Evolutionary conservation across 2,329 filamentous ascomycete species (phyloP), one percentile per base, ranked within the genome.

Genomic region (Cercospora beticola): DNA sequence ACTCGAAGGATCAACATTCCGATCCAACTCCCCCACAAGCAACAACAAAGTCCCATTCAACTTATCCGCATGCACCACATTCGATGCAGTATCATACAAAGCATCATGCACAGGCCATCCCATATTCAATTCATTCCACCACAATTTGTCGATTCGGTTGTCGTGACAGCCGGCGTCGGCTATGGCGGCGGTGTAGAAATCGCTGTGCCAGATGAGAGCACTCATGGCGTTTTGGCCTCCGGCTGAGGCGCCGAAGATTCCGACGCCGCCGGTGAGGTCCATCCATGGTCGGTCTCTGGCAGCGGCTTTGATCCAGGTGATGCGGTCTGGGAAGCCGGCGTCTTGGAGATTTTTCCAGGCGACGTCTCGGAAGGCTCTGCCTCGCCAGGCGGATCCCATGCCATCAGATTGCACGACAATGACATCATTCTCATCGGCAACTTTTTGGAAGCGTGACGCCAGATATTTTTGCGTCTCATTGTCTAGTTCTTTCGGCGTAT

Each of bases 231-330:
- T 62, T 23, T 68, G 62, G 18, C 62, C 66, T 49, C 62, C 66
- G 1, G 66, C 62, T 1, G 62, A 65, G 4, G 21, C 56, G 3
- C 66, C 66, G 12, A 57, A 68, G 6, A 68, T 68, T 1, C 60
- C 66, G 1, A 68, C 62, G 7, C 63, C 54, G 4, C 40, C 57
- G 16, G 23, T 21, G 1, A 65, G n/a, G n/a, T 68, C 36, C 66
- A 68, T 68, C 56, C 57, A 68, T 0, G 66, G 66, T 4, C 66
- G 49, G 1, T 16, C 33, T 28, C 1, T 5, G 4, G 66, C 66
- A 14, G 66, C 66, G 26, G 62, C 62, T 58, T 68, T 68, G 26
- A 68, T 65, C 66, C 66, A 68, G 14, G 40, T 33, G 3, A 68
- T 68, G 1, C 66, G 66, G 14, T 68, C 66, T 14, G 43, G 28